These are phyloP conservation scores for Talaromyces verruculosus DNA, from an alignment of 2,329 filamentous ascomycete genomes.

Conservation along the genomic window DNA sequence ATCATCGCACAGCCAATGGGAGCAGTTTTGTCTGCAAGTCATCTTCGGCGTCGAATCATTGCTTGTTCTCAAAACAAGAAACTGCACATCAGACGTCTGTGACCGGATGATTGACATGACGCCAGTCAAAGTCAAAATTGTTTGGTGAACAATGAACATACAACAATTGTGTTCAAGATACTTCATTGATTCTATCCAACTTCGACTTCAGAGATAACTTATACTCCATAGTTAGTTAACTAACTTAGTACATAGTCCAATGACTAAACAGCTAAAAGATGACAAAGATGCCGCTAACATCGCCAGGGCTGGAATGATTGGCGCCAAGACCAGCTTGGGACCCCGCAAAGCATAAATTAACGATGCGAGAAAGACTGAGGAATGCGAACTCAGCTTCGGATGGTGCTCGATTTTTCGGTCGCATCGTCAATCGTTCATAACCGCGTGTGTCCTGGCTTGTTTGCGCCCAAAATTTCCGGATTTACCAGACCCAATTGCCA, in stretches of 20 bases:
- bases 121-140: neutral
- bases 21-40: neutral
- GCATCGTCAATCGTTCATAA: neutral
- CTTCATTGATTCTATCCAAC: neutral
- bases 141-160: neutral
- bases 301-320: neutral
- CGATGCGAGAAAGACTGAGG: neutral
- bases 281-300: neutral
- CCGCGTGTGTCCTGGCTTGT: neutral
- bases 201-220: neutral
- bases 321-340: neutral
- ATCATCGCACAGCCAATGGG: neutral
- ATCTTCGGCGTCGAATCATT: neutral
- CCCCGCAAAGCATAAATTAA: conserved; percentile 2
- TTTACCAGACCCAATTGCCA: neutral
- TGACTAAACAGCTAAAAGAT: neutral
- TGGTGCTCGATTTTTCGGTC: neutral
- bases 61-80: neutral
- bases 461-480: neutral
- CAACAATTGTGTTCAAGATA: neutral
- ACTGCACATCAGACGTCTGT: neutral
- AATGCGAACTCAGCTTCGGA: neutral
- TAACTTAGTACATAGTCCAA: neutral
- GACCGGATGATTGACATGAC: neutral
- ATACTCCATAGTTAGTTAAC: too few relatives aligned